These are phyloP conservation scores for Cynanchum wilfordii DNA, from an alignment of 257 asterid genomes.

Conservation along the genomic window DNA sequence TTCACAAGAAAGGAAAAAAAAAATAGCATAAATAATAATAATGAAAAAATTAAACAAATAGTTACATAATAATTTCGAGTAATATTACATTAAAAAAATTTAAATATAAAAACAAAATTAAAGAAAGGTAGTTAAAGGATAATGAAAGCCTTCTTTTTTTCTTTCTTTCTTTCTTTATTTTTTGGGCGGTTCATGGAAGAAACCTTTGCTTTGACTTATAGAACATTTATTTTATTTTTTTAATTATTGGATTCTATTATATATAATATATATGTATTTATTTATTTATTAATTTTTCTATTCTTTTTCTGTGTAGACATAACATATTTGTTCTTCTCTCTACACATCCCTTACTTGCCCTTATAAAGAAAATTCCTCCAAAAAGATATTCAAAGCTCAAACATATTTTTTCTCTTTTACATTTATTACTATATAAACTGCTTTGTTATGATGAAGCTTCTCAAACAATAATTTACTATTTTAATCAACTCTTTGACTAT, in stretches of 20 bases:
- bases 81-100: too few species aligned
- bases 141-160: slow-evolving; percentile 18
- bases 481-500: not conserved
- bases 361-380: not conserved
- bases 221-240: slow-evolving; percentile 5
- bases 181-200: slow-evolving; percentile 31
- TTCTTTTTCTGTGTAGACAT: not conserved
- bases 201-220: slow-evolving; percentile 27
- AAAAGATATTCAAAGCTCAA: not conserved
- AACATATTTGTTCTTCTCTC: not conserved
- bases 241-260: slow-evolving; percentile 1
- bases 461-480: not conserved
- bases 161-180: slow-evolving; percentile 14
- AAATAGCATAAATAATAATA: not conserved
- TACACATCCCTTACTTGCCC: not conserved
- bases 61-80: too few species aligned
- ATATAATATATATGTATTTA: not conserved
- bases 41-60: slow-evolving; percentile 5
- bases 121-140: slow-evolving; percentile 15
- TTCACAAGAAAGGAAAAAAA: slow-evolving; percentile 9
- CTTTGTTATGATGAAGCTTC: not conserved
- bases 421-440: too few species aligned
- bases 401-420: not conserved
- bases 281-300: not conserved
- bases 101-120: not conserved